Base-by-base conservation (phyloP, 2,329 filamentous ascomycete species). In the Nemania serpens region DNA sequence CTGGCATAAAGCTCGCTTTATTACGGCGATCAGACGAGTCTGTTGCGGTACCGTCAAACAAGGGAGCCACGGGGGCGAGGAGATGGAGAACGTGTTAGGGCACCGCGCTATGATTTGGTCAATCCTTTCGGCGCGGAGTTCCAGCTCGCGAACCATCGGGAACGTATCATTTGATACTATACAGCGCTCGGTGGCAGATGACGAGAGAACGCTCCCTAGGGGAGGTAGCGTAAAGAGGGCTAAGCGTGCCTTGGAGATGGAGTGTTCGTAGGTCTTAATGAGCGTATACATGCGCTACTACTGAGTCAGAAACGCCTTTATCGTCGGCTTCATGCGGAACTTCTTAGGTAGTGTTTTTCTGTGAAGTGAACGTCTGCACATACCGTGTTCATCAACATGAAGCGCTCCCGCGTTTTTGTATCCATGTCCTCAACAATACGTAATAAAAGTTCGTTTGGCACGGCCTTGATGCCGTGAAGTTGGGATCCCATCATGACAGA, bases 351-450 rank as follows among this genome's bases (percentile, higher is more conserved):
- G 5, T 46, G 17, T 13, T 29, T 13, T 29, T 29, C 20, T 29
- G 22, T 33, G 20, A 29, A 11, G 17, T 25, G 13, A 42, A 36
- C 25, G n/a, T n/a, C 46, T 50, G 12, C 20, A 7, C 5, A 20
- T 65, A 70, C 70, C 66, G 69, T 69, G 46, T 62, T 70, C 2
- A 66, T 62, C 18, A 41, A n/a, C 64, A 65, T 63, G 33, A 72
- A 63, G 13, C 42, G 47, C 18, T 48, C 34, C 10, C 63, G 43
- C 1, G 67, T 68, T 5, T 29, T 36, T 18, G 41, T 48, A n/a
- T 71, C 68, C 59, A 71, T 63, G 9, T 59, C 48, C 62, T 69
- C 66, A 1, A 56, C 68, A n/a, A 71, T 42, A 3, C 50, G 46
- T 18, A 73, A 60, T 15, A 72, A 5, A 4, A 72, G 13, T 15